Evolutionary conservation across 2,329 filamentous ascomycete genomes (phyloP).

Genomic region (Colletotrichum coccodes): DNA sequence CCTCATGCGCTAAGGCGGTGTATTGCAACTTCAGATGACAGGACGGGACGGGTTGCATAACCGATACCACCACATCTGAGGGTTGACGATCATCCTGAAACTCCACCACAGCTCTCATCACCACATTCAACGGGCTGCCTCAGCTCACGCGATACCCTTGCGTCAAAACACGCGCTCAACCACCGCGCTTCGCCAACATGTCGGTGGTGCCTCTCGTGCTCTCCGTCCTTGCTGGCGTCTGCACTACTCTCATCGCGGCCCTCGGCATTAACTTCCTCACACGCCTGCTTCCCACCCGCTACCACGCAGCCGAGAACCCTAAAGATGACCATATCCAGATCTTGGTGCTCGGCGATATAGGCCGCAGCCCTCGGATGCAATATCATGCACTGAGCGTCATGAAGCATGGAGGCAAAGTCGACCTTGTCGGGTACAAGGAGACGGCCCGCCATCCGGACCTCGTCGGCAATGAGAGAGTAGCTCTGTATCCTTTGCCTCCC

Average conservation of each 20-base stretch:
- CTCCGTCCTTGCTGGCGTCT: slow-evolving; percentile 25
- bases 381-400: slow-evolving; percentile 96
- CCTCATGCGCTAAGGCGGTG: slow-evolving; percentile 18
- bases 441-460: slow-evolving; percentile 85
- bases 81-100: slow-evolving; percentile 7
- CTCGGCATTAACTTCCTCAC: slow-evolving; percentile 33
- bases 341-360: slow-evolving; percentile 93
- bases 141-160: not conserved
- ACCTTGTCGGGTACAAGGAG: slow-evolving; percentile 91
- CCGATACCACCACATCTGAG: slow-evolving; percentile 9
- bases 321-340: slow-evolving; percentile 72
- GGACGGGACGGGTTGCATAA: slow-evolving; percentile 27
- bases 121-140: too few species aligned
- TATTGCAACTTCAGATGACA: slow-evolving; percentile 31
- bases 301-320: slow-evolving; percentile 45
- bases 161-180: not conserved
- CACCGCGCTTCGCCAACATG: slow-evolving; percentile 4
- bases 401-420: slow-evolving; percentile 80
- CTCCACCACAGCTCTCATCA: not conserved
- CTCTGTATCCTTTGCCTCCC: slow-evolving; percentile 74
- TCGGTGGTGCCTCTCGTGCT: slow-evolving; percentile 14
- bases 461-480: slow-evolving; percentile 73
- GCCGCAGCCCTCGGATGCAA: slow-evolving; percentile 96
- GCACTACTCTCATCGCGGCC: slow-evolving; percentile 24
- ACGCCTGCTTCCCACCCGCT: slow-evolving; percentile 45